These are phyloP conservation scores for Galerina marginata DNA, from an alignment of 768 basidiomycete species.

Conservation along the genomic window DNA sequence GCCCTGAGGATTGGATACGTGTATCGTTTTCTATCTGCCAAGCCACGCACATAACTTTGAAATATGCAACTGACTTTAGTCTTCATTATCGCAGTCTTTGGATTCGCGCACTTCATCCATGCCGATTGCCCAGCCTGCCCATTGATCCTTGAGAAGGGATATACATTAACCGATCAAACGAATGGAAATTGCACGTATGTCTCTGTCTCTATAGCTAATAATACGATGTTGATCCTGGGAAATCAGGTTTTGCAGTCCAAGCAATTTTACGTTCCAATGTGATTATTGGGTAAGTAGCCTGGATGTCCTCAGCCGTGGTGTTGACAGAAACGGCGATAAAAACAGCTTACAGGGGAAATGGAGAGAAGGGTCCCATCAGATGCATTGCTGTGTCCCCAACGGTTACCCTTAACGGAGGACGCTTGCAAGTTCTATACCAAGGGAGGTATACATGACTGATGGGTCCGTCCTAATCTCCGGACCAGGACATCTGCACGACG, in stretches of 20 bases:
- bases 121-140: not conserved
- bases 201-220: too few relatives aligned
- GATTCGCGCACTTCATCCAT: too few relatives aligned
- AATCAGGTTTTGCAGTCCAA: too few relatives aligned
- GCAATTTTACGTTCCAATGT: not conserved
- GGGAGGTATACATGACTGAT: slow-evolving; percentile 1
- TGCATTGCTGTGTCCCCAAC: not conserved
- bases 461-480: too few relatives aligned
- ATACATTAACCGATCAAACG: slow-evolving; percentile 1
- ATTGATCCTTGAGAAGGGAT: not conserved
- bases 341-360: slow-evolving; percentile 2
- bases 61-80: too few relatives aligned
- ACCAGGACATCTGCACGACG: too few relatives aligned
- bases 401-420: not conserved
- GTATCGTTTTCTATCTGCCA: too few relatives aligned
- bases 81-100: too few relatives aligned
- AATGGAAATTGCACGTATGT: slow-evolving; percentile 4
- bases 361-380: not conserved
- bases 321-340: not conserved
- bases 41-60: too few relatives aligned
- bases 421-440: slow-evolving; percentile 7
- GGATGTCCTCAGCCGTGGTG: not conserved
- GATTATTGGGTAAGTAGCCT: slow-evolving; percentile 4
- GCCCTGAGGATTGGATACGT: too few relatives aligned
- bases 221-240: too few relatives aligned